Percentiles rank a stretch among this genome's conserved stretches.
Conservation (phyloP, 2,329 filamentous ascomycete genomes). For the Scytalidium lignicola region DNA sequence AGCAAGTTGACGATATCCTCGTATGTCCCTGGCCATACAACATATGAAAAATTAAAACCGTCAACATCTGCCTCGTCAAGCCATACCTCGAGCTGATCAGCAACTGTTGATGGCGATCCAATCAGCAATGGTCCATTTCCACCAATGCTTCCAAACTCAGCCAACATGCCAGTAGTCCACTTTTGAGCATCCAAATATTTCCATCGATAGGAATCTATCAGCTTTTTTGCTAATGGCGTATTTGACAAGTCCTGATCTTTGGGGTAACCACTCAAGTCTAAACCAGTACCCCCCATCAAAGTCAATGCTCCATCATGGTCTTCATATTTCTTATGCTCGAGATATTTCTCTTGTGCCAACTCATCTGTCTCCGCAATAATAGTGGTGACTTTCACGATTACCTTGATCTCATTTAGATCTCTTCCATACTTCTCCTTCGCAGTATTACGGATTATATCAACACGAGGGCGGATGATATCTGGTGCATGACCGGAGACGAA, state of each 20-base stretch:
- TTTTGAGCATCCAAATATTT: background rate
- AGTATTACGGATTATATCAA: conserved; percentile 46
- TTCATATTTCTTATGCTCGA: background rate
- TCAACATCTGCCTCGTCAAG: conserved; percentile 64
- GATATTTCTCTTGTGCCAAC: conserved; percentile 2
- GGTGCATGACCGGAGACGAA: conserved; percentile 62
- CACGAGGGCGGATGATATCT: conserved; percentile 50
- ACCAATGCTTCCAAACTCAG: conserved; percentile 3
- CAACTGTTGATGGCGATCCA: conserved; percentile 7
- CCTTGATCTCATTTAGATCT: conserved; percentile 53
- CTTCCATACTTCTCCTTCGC: conserved; percentile 38
- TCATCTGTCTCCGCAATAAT: conserved; percentile 7
- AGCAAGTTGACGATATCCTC: conserved; percentile 60
- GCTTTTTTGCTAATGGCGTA: background rate
- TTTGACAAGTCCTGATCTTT: background rate
- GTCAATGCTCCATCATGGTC: conserved; percentile 1
- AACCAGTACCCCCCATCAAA: conserved; percentile 6
- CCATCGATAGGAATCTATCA: background rate
- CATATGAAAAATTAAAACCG: conserved; percentile 68
- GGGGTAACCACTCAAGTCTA: background rate
- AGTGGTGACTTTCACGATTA: background rate
- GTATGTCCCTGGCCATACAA: conserved; percentile 59
- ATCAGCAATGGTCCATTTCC: conserved; percentile 3
- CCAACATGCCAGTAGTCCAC: background rate
- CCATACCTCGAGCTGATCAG: conserved; percentile 59